phyloP scores from a whole-genome alignment of 495 filamentous ascomycete genomes.

The Xylaria intraflava region DNA sequence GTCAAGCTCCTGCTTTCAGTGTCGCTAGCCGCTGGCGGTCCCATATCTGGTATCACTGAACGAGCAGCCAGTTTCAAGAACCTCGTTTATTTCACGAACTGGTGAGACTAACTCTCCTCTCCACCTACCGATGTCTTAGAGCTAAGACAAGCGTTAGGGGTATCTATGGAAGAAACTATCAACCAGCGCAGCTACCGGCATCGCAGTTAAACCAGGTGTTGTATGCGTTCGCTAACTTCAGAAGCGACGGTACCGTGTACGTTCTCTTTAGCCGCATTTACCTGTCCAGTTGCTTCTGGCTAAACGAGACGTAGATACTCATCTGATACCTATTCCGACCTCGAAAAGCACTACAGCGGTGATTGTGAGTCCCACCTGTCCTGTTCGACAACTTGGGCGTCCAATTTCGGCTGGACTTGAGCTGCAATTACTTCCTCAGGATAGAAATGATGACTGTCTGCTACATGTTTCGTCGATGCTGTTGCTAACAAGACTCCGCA shows the following conservation, averaged over 20 bases:
- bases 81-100: conserved; percentile 44
- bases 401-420: neutral
- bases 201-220: conserved; percentile 79
- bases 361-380: conserved; percentile 33
- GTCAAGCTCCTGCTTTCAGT: conserved; percentile 20
- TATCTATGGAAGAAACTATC: conserved; percentile 77
- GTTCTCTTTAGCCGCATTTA: conserved; percentile 9
- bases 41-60: conserved; percentile 15
- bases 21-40: conserved; percentile 18
- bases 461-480: neutral
- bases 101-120: conserved; percentile 18
- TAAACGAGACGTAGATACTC: conserved; percentile 27
- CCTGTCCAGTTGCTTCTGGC: neutral
- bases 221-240: conserved; percentile 87
- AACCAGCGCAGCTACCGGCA: conserved; percentile 73
- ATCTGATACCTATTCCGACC: conserved; percentile 54
- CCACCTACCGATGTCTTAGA: no score
- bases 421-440: neutral
- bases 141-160: conserved; percentile 46
- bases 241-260: conserved; percentile 72
- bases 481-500: conserved; percentile 17
- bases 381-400: neutral
- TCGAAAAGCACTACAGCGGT: conserved; percentile 64
- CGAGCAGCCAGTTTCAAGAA: conserved; percentile 32
- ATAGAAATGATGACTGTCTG: neutral